Base-by-base conservation (phyloP, 805 yeast species). In the Saccharomycopsis amapae region DNA sequence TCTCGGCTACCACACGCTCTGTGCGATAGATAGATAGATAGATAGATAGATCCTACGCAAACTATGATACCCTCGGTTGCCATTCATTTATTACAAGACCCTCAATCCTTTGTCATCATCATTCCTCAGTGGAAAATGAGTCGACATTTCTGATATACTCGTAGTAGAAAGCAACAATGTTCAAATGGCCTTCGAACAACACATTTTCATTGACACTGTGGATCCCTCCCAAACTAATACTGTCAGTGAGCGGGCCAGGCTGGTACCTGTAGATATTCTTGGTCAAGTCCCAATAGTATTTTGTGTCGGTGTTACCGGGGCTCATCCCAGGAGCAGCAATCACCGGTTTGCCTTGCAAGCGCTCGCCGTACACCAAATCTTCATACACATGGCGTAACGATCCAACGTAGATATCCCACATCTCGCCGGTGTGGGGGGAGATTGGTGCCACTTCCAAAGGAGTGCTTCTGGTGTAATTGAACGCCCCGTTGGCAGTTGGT, bases 261-360 rank as follows among this genome's bases (percentile, higher is more conserved):
- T 70, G 68, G 59, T 70, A 78, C 49, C 89, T 68, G 64, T 69
- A 83, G 43, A 83, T 79, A 56, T 81, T 73, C 33, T 68, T 61
- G 2, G 82, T 72, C 55, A 83, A 63, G 37, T 62, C 57, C 87
- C 86, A 80, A 61, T 79, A 83, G 56, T 73, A 69, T 48, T 68
- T 65, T 3, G 88, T 81, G 57, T 83, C 89, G 2, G 89, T 82
- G 61, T 81, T 81, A 17, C 81, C 88, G 2, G 83, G 68, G 71
- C 76, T 73, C 35, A 81, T 58, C 20, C 73, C 65, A 2, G 88
- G 86, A 2, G 82, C 68, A 13, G 76, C 71, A 35, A 73, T 55
- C n/a, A 69, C 57, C 10, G 60, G 45, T 18, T 63, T 58, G 9
- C 26, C n/a, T 2, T 58, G 62, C 40, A 66, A 47, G n/a, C 68